A percentile compares a stretch with the other conserved stretches of the same genome.
phyloP scores from a whole-genome alignment of 768 basidiomycete species.

The Termitomyces heimii region DNA sequence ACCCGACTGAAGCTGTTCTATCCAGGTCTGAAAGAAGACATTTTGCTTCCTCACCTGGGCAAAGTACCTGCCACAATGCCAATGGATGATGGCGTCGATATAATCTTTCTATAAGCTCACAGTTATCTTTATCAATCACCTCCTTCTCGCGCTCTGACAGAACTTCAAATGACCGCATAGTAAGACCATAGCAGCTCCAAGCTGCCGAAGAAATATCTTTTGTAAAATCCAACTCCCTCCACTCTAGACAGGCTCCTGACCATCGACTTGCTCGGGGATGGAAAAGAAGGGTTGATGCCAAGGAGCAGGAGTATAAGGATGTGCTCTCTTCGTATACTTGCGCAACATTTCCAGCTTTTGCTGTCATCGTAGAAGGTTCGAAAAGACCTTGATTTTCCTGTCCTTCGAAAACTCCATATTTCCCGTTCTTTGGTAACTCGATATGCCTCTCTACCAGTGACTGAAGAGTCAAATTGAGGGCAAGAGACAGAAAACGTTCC shows the following conservation, averaged over 20 bases:
- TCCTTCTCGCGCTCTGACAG: neutral
- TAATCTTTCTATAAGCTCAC: neutral
- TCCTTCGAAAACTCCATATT: neutral
- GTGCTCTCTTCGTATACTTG: neutral
- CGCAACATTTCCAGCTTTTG: neutral
- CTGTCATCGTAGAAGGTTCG: neutral
- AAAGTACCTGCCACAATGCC: neutral
- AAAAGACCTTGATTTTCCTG: neutral
- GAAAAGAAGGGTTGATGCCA: neutral
- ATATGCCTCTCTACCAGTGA: neutral
- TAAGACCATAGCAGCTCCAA: neutral
- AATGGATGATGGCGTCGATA: neutral
- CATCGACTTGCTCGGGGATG: neutral
- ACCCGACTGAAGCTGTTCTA: neutral
- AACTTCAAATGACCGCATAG: neutral
- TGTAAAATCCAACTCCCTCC: neutral
- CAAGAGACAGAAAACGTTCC: neutral
- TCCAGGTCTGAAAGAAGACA: neutral
- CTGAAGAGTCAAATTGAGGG: neutral
- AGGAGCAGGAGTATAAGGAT: neutral
- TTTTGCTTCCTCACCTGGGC: neutral
- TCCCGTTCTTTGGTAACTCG: neutral
- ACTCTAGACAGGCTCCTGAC: neutral
- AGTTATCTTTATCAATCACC: neutral
- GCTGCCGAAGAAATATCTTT: neutral